Evolutionary conservation across 768 basidiomycete genomes (phyloP), one percentile per base, ranked within the genome.

Genomic region (Amanita pallidorosea): DNA sequence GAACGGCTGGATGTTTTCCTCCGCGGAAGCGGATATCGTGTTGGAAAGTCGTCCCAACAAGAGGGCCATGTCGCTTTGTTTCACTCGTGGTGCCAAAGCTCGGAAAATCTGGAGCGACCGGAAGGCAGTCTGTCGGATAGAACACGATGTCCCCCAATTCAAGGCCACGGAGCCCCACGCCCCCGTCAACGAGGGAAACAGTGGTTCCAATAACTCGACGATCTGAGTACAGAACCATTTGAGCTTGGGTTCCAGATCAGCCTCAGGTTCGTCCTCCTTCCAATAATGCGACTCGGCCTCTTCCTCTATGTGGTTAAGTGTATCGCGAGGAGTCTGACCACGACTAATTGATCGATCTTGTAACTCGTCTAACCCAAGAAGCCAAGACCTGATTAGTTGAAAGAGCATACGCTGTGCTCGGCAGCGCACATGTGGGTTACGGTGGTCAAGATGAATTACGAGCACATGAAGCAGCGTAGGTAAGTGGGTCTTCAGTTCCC

Each of bases 101-200:
- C 90, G 83, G 66, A 89, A 92, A n/a, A 92, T 72, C 62, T 96
- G 93, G 53, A 96, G 70, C 8, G 92, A 94, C 29, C 92, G 78
- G 67, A 88, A 89, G 2, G 94, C 91, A 17, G 83, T 81, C 35
- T 82, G 80, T 43, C 90, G 81, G 54, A 91, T 89, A 13, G 88
- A 85, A 59, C 91, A 95, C 2, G 83, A 74, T 11, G 90, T 92
- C 4, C 89, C 85, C 83, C 94, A 96, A 25, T 73, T 67, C 52
- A 96, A 67, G 8, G 88, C 86, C 27, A 92, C 56, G 2, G 82
- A 82, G 5, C 88, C 90, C 83, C 94, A 91, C 41, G 77, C 72
- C 49, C 84, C 79, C 34, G 79, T 70, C 27, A 95, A 66, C n/a
- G 73, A 70, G 7, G 85, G 80, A 45, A 80, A 79, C 13, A 88